Base-by-base conservation (phyloP, 1,139 yeast species). In the Yamadazyma dendronema region DNA sequence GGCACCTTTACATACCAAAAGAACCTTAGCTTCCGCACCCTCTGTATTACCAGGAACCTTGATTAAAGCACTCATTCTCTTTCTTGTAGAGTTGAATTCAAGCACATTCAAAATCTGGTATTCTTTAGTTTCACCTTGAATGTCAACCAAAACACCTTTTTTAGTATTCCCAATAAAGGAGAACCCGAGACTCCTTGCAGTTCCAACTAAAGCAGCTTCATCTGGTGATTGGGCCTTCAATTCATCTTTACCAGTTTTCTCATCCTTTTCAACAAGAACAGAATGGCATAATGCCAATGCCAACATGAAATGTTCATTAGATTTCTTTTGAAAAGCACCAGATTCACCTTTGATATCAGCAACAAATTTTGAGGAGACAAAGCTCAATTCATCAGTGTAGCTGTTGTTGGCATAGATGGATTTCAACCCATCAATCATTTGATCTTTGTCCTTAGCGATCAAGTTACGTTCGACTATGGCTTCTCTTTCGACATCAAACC, bases 41-140 rank as follows among this genome's bases (percentile, higher is more conserved):
- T 56, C 59, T 11, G 47, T 47, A 19, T 53, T 57, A n/a, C 59
- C 51, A 6, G 81, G 79, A 3, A 67, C 57, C 77, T 85, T 70
- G 30, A 90, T 76, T 48, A 92, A 86, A 11, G 92, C 89, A 71
- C 96, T 87, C 97, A 90, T 92, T 69, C 97, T 65, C 53, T 70
- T 71, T 51, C 77, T 62, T 2, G 77, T 70, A 11, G 76, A 70
- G 47, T 71, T 74, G 56, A 79, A 79, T 38, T 79, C 82, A 30
- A 79, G 60, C 2, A 71, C 59, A 50, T 74, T 76, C 38, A 78
- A 59, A 4, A 78, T 57, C 46, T 71, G 76, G 48, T 68, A 75
- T 40, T 67, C 73, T 37, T 63, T 58, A 5, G 64, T 59, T n/a
- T 51, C 56, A 21, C 78, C 79, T 43, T 68, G 72, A 17, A 64